A percentile compares a stretch with the other conserved stretches of the same genome.
Evolutionary conservation across 768 basidiomycete species (phyloP).

Genomic region (Chalciporus pseudorubinellus): DNA sequence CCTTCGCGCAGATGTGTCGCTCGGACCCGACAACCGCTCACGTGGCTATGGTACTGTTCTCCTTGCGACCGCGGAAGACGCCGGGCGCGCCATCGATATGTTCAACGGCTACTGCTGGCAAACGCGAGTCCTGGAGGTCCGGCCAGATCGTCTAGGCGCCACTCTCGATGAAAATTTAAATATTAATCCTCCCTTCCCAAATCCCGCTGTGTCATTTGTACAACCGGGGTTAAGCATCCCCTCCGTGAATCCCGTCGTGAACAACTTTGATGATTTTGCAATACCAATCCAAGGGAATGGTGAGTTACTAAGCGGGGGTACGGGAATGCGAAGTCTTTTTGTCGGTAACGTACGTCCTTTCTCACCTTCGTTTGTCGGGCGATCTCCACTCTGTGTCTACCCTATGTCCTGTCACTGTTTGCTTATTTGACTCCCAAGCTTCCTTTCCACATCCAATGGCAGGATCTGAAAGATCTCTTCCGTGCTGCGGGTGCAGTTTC

Average conservation of each 20-base stretch:
- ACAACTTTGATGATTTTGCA: conserved; percentile 19
- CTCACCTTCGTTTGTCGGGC: conserved; percentile 1
- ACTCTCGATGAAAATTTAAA: conserved; percentile 24
- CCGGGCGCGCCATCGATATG: conserved; percentile 90
- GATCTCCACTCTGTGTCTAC: background rate
- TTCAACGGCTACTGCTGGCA: conserved; percentile 99
- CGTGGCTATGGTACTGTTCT: conserved; percentile 95
- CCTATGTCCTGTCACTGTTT: conserved; percentile 5
- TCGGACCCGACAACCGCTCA: conserved; percentile 87
- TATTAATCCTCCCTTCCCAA: conserved; percentile 12
- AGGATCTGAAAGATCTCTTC: conserved; percentile 96
- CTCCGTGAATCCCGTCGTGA: conserved; percentile 9
- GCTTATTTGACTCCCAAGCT: conserved; percentile 48
- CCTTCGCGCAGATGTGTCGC: conserved; percentile 71
- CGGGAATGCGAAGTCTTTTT: conserved; percentile 61
- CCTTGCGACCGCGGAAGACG: conserved; percentile 92
- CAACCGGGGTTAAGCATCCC: conserved; percentile 19
- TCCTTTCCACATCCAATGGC: conserved; percentile 95
- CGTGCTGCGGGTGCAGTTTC: conserved; percentile 86
- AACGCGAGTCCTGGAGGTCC: conserved; percentile 85
- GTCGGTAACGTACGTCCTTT: conserved; percentile 79
- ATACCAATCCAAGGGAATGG: conserved; percentile 11
- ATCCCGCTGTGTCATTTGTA: conserved; percentile 16
- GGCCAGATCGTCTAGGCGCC: conserved; percentile 70
- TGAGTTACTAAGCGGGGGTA: conserved; percentile 29